Conservation (phyloP, 2,329 filamentous ascomycete species). For the Beauveria rudraprayagi region DNA sequence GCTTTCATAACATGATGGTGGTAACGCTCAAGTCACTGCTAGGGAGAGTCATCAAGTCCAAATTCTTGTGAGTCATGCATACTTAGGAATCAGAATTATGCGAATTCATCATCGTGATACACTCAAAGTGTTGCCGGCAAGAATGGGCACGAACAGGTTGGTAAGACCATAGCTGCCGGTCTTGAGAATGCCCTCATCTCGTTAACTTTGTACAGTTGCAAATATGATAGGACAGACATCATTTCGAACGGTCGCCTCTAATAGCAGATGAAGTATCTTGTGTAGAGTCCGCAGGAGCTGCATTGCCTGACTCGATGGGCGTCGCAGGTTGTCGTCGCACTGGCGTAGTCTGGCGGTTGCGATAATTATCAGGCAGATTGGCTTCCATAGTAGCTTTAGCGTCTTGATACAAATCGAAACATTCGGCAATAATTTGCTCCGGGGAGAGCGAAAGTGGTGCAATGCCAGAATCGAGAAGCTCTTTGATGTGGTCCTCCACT, state of each 20-base stretch:
- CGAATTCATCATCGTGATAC: not conserved
- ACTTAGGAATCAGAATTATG: not conserved
- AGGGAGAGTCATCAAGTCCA: not conserved
- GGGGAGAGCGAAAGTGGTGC: conserved; percentile 33
- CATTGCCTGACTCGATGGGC: not conserved
- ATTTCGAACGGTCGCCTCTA: not conserved
- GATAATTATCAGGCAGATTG: conserved; percentile 38
- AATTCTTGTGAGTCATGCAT: not conserved
- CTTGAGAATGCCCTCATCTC: not conserved
- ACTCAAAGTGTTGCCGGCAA: not conserved
- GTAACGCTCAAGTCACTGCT: not conserved
- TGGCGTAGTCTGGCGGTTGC: conserved; percentile 10
- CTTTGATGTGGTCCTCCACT: conserved; percentile 42
- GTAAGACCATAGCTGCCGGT: not conserved
- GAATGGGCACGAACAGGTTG: not conserved
- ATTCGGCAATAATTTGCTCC: conserved; percentile 39
- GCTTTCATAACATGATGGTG: not conserved
- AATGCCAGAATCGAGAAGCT: conserved; percentile 40
- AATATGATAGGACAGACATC: not conserved
- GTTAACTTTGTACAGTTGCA: not conserved
- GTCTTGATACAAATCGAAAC: conserved; percentile 36
- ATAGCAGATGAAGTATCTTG: not conserved
- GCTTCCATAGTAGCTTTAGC: conserved; percentile 40
- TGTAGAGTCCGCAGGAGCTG: not conserved
- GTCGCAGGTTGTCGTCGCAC: conserved; percentile 6